These are phyloP conservation scores for Botrytis pseudocinerea DNA, from an alignment of 2,329 filamentous ascomycete genomes.

Conservation along the genomic window DNA sequence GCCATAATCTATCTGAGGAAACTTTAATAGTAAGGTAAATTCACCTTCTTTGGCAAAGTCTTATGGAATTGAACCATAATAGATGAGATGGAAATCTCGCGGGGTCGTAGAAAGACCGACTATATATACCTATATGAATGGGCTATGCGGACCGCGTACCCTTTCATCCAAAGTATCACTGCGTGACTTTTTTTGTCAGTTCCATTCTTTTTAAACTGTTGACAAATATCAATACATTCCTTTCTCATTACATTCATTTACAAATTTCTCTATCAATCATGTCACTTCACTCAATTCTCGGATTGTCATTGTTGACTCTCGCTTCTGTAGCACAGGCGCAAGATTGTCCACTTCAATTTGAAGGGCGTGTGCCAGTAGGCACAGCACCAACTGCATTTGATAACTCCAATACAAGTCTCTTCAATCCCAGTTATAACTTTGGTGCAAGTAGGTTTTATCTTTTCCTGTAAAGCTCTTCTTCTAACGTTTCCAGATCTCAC, in stretches of 20 bases:
- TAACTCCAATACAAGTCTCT: slow-evolving; percentile 45
- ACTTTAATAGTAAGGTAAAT: background rate
- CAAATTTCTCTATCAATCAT: slow-evolving; percentile 20
- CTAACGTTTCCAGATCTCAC: slow-evolving; percentile 44
- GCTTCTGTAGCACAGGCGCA: slow-evolving; percentile 35
- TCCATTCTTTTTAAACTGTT: slow-evolving; percentile 11
- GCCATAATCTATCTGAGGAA: slow-evolving; percentile 3
- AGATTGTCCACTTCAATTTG: slow-evolving; percentile 47
- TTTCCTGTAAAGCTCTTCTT: background rate
- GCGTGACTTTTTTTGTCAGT: background rate
- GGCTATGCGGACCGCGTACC: background rate
- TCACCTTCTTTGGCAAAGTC: background rate
- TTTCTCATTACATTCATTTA: slow-evolving; percentile 4
- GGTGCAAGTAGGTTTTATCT: slow-evolving; percentile 44
- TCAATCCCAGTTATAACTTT: slow-evolving; percentile 54
- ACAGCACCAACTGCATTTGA: slow-evolving; percentile 47
- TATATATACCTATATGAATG: slow-evolving; percentile 14
- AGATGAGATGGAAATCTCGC: background rate
- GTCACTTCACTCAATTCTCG: slow-evolving; percentile 20
- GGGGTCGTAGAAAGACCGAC: background rate
- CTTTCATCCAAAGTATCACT: slow-evolving; percentile 20
- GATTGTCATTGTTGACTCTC: slow-evolving; percentile 26
- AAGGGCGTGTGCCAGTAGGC: slow-evolving; percentile 48
- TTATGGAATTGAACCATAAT: background rate
- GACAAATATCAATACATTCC: background rate